phyloP scores from a whole-genome alignment of 805 yeast genomes.

The Yamadazyma phyllophila region DNA sequence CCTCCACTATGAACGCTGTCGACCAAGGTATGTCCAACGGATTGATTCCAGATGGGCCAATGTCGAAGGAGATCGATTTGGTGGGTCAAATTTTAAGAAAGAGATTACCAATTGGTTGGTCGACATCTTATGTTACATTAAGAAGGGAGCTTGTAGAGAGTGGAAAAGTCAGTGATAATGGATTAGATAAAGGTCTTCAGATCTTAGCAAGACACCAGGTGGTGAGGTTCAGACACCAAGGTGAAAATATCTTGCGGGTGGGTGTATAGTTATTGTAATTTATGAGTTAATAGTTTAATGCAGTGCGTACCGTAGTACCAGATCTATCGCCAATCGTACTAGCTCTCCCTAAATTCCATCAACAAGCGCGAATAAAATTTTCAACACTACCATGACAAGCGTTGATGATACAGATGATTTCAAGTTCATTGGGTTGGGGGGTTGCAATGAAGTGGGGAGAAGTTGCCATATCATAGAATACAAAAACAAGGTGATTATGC shows the following conservation, averaged over 20 bases:
- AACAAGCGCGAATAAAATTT: slow-evolving; percentile 1
- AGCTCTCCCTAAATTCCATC: not conserved
- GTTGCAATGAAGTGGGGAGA: slow-evolving; percentile 97
- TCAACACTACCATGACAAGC: slow-evolving; percentile 3
- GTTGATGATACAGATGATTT: slow-evolving; percentile 37
- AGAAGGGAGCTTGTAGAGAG: slow-evolving; percentile 77
- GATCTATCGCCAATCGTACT: too few relatives aligned
- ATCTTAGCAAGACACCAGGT: slow-evolving; percentile 83
- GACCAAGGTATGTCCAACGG: slow-evolving; percentile 55
- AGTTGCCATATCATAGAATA: slow-evolving; percentile 91
- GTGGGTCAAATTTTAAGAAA: slow-evolving; percentile 85
- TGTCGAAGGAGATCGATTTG: slow-evolving; percentile 67
- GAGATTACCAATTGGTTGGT: slow-evolving; percentile 95
- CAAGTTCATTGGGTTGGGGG: slow-evolving; percentile 88
- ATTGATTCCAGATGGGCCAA: slow-evolving; percentile 50
- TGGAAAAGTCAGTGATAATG: slow-evolving; percentile 60
- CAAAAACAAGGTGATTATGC: slow-evolving; percentile 92
- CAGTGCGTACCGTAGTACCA: not conserved
- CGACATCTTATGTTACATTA: slow-evolving; percentile 81
- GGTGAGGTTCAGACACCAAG: slow-evolving; percentile 84
- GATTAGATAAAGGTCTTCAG: slow-evolving; percentile 78
- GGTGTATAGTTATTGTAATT: slow-evolving; percentile 46
- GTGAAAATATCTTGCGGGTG: slow-evolving; percentile 74
- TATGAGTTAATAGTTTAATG: not conserved
- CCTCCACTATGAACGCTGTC: slow-evolving; percentile 97